Evolutionary conservation across 1,284 basidiomycete genomes (phyloP).

Genomic region (Ustilago vetiveriae): DNA sequence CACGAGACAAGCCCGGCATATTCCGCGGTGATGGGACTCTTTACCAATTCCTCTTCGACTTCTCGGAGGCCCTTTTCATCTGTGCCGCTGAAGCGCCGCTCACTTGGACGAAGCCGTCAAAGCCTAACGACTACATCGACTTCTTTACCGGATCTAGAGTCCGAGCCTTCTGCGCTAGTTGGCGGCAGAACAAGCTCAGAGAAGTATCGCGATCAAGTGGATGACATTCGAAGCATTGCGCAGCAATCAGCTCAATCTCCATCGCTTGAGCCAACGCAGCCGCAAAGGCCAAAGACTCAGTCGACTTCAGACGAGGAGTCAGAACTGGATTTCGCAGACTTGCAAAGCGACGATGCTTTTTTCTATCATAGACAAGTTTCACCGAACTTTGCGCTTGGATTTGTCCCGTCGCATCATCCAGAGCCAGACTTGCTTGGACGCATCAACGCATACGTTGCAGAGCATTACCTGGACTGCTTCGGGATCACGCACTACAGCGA

Average conservation of each 20-base stretch:
- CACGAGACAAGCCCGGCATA: neutral
- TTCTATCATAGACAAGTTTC: slow-evolving; percentile 13
- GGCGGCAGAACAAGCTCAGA: too few relatives aligned
- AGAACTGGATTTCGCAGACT: slow-evolving; percentile 20
- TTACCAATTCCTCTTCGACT: slow-evolving; percentile 10
- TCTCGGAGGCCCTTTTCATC: slow-evolving; percentile 10
- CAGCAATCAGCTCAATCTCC: too few relatives aligned
- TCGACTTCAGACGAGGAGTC: slow-evolving; percentile 13
- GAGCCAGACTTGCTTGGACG: slow-evolving; percentile 6
- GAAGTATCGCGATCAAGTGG: too few relatives aligned
- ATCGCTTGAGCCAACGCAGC: too few relatives aligned
- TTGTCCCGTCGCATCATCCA: neutral
- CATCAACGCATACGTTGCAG: slow-evolving; percentile 18
- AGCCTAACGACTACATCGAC: neutral
- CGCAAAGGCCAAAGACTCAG: too few relatives aligned
- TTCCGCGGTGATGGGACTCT: slow-evolving; percentile 22
- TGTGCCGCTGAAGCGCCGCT: slow-evolving; percentile 24
- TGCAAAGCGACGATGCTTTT: slow-evolving; percentile 30
- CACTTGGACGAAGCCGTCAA: slow-evolving; percentile 16
- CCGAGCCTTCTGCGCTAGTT: too few relatives aligned
- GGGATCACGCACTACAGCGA: slow-evolving; percentile 32
- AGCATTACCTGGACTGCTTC: slow-evolving; percentile 34
- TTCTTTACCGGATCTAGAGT: neutral
- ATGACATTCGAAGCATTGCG: too few relatives aligned
- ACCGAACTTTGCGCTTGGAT: slow-evolving; percentile 19